These are phyloP conservation scores for Hortiboletus rubellus DNA, from an alignment of 1,284 basidiomycete genomes.

Conservation along the genomic window DNA sequence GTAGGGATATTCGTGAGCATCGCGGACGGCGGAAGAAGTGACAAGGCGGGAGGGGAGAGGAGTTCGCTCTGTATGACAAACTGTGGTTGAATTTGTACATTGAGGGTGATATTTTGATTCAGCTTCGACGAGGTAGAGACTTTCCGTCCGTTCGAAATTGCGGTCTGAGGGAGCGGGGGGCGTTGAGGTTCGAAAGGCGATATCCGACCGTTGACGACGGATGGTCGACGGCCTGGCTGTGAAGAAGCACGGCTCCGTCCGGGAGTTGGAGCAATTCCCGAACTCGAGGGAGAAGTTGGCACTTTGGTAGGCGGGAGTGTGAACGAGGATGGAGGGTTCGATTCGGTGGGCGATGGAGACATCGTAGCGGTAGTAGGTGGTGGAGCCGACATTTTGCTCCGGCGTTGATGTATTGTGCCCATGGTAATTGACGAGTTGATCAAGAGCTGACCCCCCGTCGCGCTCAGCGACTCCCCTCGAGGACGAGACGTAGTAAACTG, in stretches of 20 bases:
- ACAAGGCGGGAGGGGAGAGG: conserved; percentile 41
- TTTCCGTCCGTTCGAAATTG: conserved; percentile 51
- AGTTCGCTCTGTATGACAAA: conserved; percentile 56
- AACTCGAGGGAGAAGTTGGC: conserved; percentile 45
- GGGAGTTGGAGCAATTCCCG: conserved; percentile 27
- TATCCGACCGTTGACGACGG: conserved; percentile 48
- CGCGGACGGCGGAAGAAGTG: conserved; percentile 53
- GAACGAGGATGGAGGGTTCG: conserved; percentile 48
- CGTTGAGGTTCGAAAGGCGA: conserved; percentile 47
- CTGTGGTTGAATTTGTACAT: conserved; percentile 41
- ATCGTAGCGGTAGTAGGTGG: conserved; percentile 46
- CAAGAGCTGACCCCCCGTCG: conserved; percentile 37
- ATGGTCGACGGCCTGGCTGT: conserved; percentile 65
- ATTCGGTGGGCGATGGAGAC: conserved; percentile 61
- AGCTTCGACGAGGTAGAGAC: conserved; percentile 59
- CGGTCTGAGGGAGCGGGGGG: conserved; percentile 50
- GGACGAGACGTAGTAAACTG: conserved; percentile 47
- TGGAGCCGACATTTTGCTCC: conserved; percentile 61
- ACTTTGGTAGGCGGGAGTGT: conserved; percentile 41
- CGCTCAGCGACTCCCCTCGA: conserved; percentile 40
- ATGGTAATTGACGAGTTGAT: conserved; percentile 61
- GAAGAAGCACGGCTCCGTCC: conserved; percentile 65
- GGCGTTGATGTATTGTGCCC: conserved; percentile 69
- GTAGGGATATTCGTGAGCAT: conserved; percentile 58
- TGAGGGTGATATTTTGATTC: conserved; percentile 44